These are phyloP conservation scores for Arachis monticola DNA, from an alignment of 331 rosid genomes.

Conservation along the genomic window DNA sequence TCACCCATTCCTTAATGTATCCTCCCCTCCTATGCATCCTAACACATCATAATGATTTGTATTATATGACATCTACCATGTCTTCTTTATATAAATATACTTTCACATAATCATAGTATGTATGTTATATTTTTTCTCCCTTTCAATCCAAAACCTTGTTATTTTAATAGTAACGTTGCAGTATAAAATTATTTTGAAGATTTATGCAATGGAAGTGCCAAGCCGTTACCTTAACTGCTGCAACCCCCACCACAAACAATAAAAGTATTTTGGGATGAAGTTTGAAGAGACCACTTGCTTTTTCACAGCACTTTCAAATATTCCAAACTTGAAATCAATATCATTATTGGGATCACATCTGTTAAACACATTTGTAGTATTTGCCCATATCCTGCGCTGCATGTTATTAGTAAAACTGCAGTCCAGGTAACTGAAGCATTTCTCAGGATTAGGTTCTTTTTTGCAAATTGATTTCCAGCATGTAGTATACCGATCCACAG, in stretches of 20 bases:
- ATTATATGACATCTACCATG: background rate
- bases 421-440: conserved; percentile 67
- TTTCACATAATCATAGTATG: background rate
- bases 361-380: conserved; percentile 59
- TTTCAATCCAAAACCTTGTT: conserved; percentile 7
- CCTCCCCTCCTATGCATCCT: background rate
- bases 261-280: conserved; percentile 74
- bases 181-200: conserved; percentile 31
- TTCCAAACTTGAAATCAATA: conserved; percentile 66
- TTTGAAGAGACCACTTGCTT: conserved; percentile 69
- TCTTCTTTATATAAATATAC: conserved; percentile 3
- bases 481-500: conserved; percentile 82
- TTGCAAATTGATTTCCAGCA: conserved; percentile 87
- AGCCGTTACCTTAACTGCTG: conserved; percentile 89
- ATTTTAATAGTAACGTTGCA: background rate
- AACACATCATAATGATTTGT: background rate
- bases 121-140: conserved; percentile 4
- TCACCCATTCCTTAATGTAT: background rate
- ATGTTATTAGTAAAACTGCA: conserved; percentile 48
- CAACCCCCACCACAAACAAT: conserved; percentile 99
- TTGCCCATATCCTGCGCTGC: conserved; percentile 59
- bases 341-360: conserved; percentile 59
- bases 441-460: conserved; percentile 50
- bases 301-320: conserved; percentile 65
- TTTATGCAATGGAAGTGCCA: conserved; percentile 1